A percentile compares a stretch with the other conserved stretches of the same genome.
Conservation (phyloP, 148 eudicot genomes). For the Pharnaceum exiguum region DNA sequence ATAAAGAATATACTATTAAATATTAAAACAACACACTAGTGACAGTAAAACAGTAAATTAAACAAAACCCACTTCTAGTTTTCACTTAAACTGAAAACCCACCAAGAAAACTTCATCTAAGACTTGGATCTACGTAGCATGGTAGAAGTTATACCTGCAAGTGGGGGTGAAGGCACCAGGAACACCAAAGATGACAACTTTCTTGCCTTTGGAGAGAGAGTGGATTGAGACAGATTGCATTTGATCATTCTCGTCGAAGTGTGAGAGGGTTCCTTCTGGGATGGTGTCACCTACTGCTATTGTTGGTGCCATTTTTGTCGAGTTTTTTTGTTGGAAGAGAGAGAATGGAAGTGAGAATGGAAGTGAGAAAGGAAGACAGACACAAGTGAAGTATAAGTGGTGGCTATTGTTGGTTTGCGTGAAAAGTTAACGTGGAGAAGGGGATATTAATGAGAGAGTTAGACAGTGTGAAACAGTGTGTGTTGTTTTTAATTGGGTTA, state of each 20-base stretch:
- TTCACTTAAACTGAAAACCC: not conserved
- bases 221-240: conserved; percentile 39
- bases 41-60: too few species aligned
- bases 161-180: conserved; percentile 95
- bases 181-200: conserved; percentile 54
- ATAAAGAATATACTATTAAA: too few species aligned
- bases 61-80: too few species aligned
- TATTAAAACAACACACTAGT: too few species aligned
- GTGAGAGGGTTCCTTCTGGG: conserved; percentile 58
- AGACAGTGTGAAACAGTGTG: too few species aligned
- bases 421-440: too few species aligned
- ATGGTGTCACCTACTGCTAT: conserved; percentile 42
- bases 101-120: not conserved
- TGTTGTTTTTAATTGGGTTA: too few species aligned
- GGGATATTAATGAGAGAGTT: too few species aligned
- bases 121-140: not conserved
- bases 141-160: conserved; percentile 54
- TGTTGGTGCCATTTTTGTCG: conserved; percentile 45
- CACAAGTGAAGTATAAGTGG: not conserved
- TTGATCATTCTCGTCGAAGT: conserved; percentile 49
- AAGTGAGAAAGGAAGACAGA: not conserved
- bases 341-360: not conserved
- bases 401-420: not conserved
- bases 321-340: too few species aligned
- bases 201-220: conserved; percentile 68